Percentiles rank a stretch among this genome's conserved stretches.
These are phyloP conservation scores for Neurospora pannonica DNA, from an alignment of 495 filamentous ascomycete species.

Conservation along the genomic window DNA sequence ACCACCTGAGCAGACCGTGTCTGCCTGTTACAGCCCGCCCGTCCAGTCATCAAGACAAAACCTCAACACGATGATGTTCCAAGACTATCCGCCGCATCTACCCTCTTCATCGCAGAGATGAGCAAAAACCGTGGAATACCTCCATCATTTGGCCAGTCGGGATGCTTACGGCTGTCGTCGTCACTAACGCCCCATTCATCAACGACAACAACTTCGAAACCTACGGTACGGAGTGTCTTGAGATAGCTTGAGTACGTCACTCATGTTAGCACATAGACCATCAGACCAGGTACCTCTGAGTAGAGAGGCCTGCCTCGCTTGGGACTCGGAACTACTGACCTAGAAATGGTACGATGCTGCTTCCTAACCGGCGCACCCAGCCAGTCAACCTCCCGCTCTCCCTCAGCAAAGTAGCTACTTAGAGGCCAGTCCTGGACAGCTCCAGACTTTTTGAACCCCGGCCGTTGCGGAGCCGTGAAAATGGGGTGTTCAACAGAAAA, in stretches of 20 bases:
- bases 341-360: conserved; percentile 24
- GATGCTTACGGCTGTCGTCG: not conserved
- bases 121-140: not conserved
- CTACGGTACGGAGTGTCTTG: not conserved
- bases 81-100: not conserved
- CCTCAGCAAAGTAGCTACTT: conserved; percentile 26
- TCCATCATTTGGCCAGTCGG: conserved; percentile 1
- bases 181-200: not conserved
- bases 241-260: not conserved
- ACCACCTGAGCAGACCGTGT: not conserved
- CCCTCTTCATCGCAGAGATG: not conserved
- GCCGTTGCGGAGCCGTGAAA: conserved; percentile 25
- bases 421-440: conserved; percentile 23
- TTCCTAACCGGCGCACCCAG: conserved; percentile 25
- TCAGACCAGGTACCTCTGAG: not conserved
- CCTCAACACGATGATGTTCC: not conserved
- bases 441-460: conserved; percentile 13
- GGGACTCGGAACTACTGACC: not conserved
- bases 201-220: not conserved
- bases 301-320: not conserved
- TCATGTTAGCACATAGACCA: not conserved
- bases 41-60: not conserved
- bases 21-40: not conserved
- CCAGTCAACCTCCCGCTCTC: conserved; percentile 23
- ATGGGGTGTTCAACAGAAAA: conserved; percentile 33